These are phyloP conservation scores for Amphirosellinia nigrospora DNA, from an alignment of 495 filamentous ascomycete species.

Conservation along the genomic window DNA sequence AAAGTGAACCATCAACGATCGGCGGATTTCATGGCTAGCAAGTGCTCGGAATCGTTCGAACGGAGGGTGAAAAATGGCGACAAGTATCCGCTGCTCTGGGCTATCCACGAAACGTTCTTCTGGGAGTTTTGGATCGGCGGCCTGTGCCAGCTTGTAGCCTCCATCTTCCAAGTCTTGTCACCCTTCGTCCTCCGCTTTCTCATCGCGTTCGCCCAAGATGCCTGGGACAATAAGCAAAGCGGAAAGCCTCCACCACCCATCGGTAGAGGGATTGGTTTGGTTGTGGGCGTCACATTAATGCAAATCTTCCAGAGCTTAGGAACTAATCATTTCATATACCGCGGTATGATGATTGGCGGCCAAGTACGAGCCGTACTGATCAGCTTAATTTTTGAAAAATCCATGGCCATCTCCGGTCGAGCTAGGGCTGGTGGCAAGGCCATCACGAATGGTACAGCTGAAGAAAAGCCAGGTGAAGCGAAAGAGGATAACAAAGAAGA, in stretches of 20 bases:
- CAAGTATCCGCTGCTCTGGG: constrained; percentile 76
- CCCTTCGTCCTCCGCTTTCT: constrained; percentile 76
- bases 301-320: constrained; percentile 74
- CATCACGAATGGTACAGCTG: constrained; percentile 33
- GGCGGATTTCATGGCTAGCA: constrained; percentile 69
- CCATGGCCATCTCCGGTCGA: constrained; percentile 78
- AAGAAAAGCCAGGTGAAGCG: constrained; percentile 36
- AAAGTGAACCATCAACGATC: constrained; percentile 78
- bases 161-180: constrained; percentile 73
- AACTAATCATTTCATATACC: constrained; percentile 82
- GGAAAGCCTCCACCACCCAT: constrained; percentile 63
- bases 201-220: constrained; percentile 79
- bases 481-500: background rate
- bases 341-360: constrained; percentile 79
- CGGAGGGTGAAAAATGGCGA: constrained; percentile 68
- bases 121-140: constrained; percentile 86
- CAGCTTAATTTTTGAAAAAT: constrained; percentile 78
- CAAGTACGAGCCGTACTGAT: constrained; percentile 78
- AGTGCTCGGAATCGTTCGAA: constrained; percentile 69
- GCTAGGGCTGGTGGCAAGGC: constrained; percentile 72
- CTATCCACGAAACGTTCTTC: constrained; percentile 87
- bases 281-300: constrained; percentile 77
- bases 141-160: constrained; percentile 72
- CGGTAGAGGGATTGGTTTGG: constrained; percentile 72
- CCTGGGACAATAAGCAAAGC: constrained; percentile 65